Evolutionary conservation across 1,284 basidiomycete species (phyloP), one percentile per base, ranked within the genome.

Genomic region (Singerocomus inundabilis): DNA sequence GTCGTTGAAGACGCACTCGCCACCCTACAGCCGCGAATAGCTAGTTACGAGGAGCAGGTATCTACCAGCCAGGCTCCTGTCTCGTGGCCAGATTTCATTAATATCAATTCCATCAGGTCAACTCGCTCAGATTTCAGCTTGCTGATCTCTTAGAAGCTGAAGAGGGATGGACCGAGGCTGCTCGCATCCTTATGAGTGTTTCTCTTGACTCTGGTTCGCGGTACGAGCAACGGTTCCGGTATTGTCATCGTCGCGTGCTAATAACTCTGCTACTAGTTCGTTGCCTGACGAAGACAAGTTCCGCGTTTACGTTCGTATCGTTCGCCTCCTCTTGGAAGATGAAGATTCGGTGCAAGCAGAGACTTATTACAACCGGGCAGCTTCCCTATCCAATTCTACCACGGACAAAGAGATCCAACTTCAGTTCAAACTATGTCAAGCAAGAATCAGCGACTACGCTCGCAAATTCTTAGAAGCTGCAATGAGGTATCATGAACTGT

Each of bases 381-480:
- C 91, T 10, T 79, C 93, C 33, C 79, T 98, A 26, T 85, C 93
- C 31, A 89, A 93, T 66, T 81, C 83, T 15, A 80, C 85, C 12
- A 78, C 75, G 16, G 84, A 96, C 70, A 84, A 82, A 62, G 88
- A 88, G 63, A 88, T 85, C 10, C 76, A 85, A 32, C 79, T 95
- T 15, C 77, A 85, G 49, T 94, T 88, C 74, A 93, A 92, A 66
- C 80, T 95, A 25, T 93, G 87, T 57, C 91, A 93, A 73, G 97
- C 97, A 10, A 81, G 94, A 36, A 89, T 99, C 61, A 90, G 88
- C 57, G 97, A 99, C 67, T 95, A 91, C 58, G 81, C 85, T 40
- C 82, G 94, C 49, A 88, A 90, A 60, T 99, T 98, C 71, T 74
- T 93, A 35, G 96, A 99, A 67, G 97, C 97, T n/a, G 93, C 94